These are phyloP conservation scores for Aspergillus haitiensis DNA, from an alignment of 495 filamentous ascomycete genomes.

Conservation along the genomic window DNA sequence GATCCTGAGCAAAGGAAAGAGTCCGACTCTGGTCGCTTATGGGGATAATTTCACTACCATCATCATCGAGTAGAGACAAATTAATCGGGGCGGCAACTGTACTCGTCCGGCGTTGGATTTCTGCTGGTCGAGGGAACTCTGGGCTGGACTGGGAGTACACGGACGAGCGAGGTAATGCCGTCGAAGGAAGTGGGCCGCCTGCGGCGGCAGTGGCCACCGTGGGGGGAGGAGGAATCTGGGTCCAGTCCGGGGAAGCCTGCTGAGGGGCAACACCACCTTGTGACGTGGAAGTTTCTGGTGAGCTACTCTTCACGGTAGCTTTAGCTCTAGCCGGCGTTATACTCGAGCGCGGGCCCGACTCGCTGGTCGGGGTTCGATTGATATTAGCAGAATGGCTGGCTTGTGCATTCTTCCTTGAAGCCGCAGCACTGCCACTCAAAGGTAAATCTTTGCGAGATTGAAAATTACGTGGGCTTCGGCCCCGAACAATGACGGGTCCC, in stretches of 20 bases:
- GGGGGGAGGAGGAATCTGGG: constrained; percentile 37
- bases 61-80: constrained; percentile 74
- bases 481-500: constrained; percentile 74
- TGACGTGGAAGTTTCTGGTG: constrained; percentile 42
- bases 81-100: constrained; percentile 60
- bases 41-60: constrained; percentile 40
- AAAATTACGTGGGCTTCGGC: constrained; percentile 77
- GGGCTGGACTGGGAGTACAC: constrained; percentile 57
- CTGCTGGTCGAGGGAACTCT: constrained; percentile 44
- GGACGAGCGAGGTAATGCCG: constrained; percentile 40
- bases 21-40: constrained; percentile 27
- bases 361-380: constrained; percentile 50
- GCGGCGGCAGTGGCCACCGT: constrained; percentile 6
- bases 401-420: constrained; percentile 58
- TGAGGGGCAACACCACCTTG: constrained; percentile 38
- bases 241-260: constrained; percentile 43
- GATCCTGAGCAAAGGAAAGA: constrained; percentile 31
- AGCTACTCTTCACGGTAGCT: constrained; percentile 46
- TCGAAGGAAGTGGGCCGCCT: constrained; percentile 29
- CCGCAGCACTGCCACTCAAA: constrained; percentile 66
- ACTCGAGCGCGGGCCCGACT: constrained; percentile 41
- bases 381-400: constrained; percentile 36
- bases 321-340: constrained; percentile 57
- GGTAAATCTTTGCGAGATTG: constrained; percentile 75
- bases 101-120: constrained; percentile 34